These are phyloP conservation scores for Metschnikowia baotianmanensis DNA, from an alignment of 805 yeast species.

Conservation along the genomic window DNA sequence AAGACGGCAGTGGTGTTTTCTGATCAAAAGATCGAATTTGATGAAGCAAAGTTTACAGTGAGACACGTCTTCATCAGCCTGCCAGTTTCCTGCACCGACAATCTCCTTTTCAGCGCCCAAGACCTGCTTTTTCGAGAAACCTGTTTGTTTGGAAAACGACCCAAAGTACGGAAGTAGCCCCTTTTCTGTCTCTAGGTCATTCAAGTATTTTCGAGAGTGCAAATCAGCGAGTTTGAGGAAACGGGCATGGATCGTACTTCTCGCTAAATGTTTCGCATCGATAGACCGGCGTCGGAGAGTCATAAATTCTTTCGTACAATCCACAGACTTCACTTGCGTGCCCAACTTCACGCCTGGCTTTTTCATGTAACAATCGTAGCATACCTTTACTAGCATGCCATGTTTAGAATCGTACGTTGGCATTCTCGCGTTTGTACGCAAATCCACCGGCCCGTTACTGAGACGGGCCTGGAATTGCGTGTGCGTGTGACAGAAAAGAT, in stretches of 20 bases:
- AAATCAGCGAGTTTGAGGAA: conserved; percentile 45
- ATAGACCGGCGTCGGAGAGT: conserved; percentile 38
- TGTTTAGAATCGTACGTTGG: conserved; percentile 27
- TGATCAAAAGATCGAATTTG: conserved; percentile 51
- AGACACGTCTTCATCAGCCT: conserved; percentile 36
- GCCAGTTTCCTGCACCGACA: conserved; percentile 62
- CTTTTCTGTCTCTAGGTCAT: background rate
- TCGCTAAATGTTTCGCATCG: conserved; percentile 52
- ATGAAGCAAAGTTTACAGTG: conserved; percentile 65
- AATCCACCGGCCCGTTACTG: conserved; percentile 45
- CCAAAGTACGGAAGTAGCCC: conserved; percentile 3
- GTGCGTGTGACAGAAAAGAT: conserved; percentile 65
- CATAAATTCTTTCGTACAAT: conserved; percentile 45
- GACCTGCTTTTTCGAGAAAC: conserved; percentile 6
- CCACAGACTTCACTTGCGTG: conserved; percentile 31
- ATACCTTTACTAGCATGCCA: conserved; percentile 70
- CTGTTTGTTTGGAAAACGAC: background rate
- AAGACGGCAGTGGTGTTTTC: conserved; percentile 89
- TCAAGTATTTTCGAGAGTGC: conserved; percentile 11
- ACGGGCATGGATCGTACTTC: conserved; percentile 58
- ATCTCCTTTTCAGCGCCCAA: conserved; percentile 24
- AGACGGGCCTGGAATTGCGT: conserved; percentile 53
- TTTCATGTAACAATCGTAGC: conserved; percentile 55
- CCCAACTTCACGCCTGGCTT: conserved; percentile 59
- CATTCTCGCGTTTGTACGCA: conserved; percentile 22